A percentile compares a stretch with the other conserved stretches of the same genome.
Evolutionary conservation across 371 early-diverging fungal species (phyloP).

Genomic region (Synchytrium microbalum): DNA sequence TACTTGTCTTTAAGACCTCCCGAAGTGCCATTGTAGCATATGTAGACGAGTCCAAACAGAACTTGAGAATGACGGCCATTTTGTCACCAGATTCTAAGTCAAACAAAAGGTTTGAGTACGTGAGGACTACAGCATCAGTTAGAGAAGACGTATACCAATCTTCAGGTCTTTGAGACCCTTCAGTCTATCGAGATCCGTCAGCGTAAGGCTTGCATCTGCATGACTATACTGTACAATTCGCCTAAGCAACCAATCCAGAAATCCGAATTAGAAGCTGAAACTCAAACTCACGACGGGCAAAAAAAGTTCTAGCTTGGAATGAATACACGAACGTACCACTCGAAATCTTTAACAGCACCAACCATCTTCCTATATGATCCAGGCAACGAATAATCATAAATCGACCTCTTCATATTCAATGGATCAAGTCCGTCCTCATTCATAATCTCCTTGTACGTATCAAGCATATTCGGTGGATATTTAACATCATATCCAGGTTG

Average conservation of each 20-base stretch:
- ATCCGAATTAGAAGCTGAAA: no score
- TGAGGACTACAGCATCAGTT: slow-evolving; percentile 61
- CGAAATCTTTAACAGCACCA: slow-evolving; percentile 24
- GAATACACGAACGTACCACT: slow-evolving; percentile 13
- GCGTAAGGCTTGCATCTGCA: background rate
- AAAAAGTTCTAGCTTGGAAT: no score
- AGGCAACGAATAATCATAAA: slow-evolving; percentile 31
- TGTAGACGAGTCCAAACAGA: slow-evolving; percentile 71
- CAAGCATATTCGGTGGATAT: slow-evolving; percentile 73
- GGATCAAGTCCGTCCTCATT: slow-evolving; percentile 55
- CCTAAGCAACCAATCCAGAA: no score
- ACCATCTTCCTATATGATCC: slow-evolving; percentile 77
- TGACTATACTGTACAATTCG: background rate
- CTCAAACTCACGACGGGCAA: no score
- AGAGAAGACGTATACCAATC: slow-evolving; percentile 54
- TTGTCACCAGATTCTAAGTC: slow-evolving; percentile 27
- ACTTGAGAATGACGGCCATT: slow-evolving; percentile 63
- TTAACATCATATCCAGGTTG: slow-evolving; percentile 69
- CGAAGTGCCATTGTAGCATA: slow-evolving; percentile 98
- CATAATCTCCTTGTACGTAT: slow-evolving; percentile 62
- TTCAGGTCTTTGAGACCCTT: slow-evolving; percentile 54
- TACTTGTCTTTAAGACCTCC: slow-evolving; percentile 65
- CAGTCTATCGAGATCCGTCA: background rate
- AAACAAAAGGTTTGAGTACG: slow-evolving; percentile 46
- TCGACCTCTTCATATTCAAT: slow-evolving; percentile 29